These are phyloP conservation scores for Botrytis hyacinthi DNA, from an alignment of 2,329 filamentous ascomycete genomes.

Conservation along the genomic window DNA sequence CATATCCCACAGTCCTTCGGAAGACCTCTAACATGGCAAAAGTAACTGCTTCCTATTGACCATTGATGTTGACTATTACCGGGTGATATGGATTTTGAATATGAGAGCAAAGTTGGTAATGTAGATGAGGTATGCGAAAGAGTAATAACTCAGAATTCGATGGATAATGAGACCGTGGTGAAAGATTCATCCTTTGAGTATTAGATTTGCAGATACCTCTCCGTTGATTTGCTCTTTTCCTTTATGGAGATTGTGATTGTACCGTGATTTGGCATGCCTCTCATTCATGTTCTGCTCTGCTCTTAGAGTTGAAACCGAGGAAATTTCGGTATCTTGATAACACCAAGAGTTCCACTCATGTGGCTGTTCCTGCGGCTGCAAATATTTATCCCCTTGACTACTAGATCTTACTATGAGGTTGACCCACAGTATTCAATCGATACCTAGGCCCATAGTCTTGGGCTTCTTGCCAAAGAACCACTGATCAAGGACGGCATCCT, in stretches of 20 bases:
- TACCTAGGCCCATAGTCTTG: neutral
- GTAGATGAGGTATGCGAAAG: neutral
- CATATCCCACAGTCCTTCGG: neutral
- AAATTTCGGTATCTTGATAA: neutral
- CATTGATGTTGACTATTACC: neutral
- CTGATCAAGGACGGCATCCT: neutral
- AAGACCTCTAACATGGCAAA: neutral
- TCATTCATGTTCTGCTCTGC: neutral
- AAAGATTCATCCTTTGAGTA: neutral
- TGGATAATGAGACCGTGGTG: neutral
- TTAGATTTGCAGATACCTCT: too few species aligned
- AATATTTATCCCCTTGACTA: neutral
- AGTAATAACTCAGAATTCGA: neutral
- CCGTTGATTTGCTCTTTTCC: neutral
- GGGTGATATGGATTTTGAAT: neutral
- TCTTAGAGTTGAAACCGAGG: neutral
- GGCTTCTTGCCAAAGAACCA: too few species aligned
- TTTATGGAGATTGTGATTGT: too few species aligned
- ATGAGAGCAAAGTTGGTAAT: neutral
- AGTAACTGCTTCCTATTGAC: neutral
- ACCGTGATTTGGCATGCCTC: neutral
- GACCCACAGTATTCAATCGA: neutral
- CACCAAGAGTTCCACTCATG: neutral
- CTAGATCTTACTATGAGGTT: neutral
- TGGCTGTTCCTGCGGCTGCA: neutral